Evolutionary conservation across 495 filamentous ascomycete genomes (phyloP).

Genomic region (Friedmanniomyces endolithicus): DNA sequence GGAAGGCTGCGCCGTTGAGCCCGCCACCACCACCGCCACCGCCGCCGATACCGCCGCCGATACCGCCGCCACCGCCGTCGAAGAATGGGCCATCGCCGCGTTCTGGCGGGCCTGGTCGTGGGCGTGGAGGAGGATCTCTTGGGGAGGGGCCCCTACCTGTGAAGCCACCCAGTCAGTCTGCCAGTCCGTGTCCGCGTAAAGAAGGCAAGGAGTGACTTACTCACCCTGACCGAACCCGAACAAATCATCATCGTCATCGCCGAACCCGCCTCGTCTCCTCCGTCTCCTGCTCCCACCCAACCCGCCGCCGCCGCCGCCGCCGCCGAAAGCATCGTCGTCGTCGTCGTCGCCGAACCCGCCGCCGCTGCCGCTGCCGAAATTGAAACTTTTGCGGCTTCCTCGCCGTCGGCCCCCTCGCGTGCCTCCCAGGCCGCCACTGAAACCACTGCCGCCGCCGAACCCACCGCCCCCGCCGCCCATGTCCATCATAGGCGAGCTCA

Average conservation of each 20-base stretch:
- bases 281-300: not conserved
- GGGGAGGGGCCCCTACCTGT: not conserved
- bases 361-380: not conserved
- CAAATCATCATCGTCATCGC: not conserved
- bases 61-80: not conserved
- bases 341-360: not conserved
- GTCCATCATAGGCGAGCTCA: not conserved
- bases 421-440: not conserved
- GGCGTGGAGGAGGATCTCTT: not conserved
- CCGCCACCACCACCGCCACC: not conserved
- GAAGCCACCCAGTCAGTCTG: not conserved
- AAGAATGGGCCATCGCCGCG: not conserved
- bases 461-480: not conserved
- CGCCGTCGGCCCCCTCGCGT: not conserved
- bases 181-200: not conserved
- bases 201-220: not conserved
- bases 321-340: not conserved
- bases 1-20: not conserved
- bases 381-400: not conserved
- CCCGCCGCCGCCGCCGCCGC: not conserved
- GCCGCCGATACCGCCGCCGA: too few relatives aligned
- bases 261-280: not conserved
- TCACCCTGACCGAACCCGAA: slow-evolving; percentile 6
- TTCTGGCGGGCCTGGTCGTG: not conserved
- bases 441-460: not conserved